phyloP scores from a whole-genome alignment of 768 basidiomycete species.

The Mrakia blollopis region DNA sequence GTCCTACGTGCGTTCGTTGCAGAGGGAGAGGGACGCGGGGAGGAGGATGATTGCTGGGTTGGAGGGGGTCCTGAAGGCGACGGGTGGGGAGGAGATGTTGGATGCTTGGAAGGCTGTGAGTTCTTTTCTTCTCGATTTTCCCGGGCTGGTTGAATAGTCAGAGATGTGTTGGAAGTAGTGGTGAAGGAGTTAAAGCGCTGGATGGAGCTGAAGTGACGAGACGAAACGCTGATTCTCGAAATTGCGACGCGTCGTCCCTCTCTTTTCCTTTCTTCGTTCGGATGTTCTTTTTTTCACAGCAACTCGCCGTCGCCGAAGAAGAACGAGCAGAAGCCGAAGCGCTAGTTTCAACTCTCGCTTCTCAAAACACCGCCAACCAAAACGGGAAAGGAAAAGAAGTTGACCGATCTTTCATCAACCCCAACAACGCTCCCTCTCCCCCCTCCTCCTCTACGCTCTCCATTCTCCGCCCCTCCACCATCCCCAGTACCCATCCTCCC shows the following conservation, averaged over 20 bases:
- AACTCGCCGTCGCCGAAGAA: slow-evolving; percentile 5
- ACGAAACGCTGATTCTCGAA: not conserved
- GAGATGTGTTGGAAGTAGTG: no score
- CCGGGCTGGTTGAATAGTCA: no score
- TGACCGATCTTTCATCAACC: no score
- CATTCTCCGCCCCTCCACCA: not conserved
- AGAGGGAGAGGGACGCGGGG: not conserved
- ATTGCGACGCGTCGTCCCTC: no score
- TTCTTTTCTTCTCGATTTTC: not conserved
- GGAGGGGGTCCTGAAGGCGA: not conserved
- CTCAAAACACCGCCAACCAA: no score
- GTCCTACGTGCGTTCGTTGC: not conserved
- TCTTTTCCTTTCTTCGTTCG: not conserved
- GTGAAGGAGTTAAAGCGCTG: not conserved
- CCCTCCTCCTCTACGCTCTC: not conserved
- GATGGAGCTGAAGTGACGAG: not conserved
- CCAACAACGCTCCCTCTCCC: not conserved
- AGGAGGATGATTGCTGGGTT: slow-evolving; percentile 5
- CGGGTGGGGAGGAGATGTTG: slow-evolving; percentile 6
- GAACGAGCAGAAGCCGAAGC: not conserved
- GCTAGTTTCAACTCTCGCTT: no score
- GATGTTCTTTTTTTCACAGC: not conserved
- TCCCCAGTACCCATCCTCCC: no score
- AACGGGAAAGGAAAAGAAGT: no score
- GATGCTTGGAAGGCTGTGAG: slow-evolving; percentile 8